phyloP scores from a whole-genome alignment of 2,329 filamentous ascomycete species.

The Colletotrichum somersetense region DNA sequence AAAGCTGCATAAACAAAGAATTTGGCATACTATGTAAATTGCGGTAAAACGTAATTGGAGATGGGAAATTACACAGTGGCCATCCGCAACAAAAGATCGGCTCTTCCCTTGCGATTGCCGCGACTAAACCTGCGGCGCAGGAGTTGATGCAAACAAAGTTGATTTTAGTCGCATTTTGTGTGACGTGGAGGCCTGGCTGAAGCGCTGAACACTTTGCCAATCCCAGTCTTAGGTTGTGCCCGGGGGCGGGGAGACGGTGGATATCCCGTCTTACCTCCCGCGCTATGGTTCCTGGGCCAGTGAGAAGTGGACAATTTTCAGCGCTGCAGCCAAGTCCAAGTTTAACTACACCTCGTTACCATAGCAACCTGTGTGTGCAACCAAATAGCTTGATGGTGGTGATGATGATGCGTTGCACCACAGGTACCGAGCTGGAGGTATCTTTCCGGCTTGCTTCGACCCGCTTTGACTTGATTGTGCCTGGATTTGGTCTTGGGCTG shows the following conservation, averaged over 20 bases:
- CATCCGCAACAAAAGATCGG: background rate
- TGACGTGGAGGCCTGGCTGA: background rate
- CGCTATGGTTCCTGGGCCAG: background rate
- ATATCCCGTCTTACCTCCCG: background rate
- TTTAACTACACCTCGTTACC: background rate
- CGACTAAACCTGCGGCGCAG: background rate
- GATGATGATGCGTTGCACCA: slow-evolving; percentile 6
- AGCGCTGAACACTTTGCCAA: background rate
- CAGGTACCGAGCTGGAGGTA: background rate
- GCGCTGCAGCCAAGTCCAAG: slow-evolving; percentile 1
- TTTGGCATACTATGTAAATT: background rate
- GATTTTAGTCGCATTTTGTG: background rate
- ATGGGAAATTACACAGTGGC: background rate
- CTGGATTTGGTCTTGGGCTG: slow-evolving; percentile 4
- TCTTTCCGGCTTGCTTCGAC: no score
- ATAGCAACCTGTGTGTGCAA: background rate
- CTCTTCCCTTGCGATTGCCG: background rate
- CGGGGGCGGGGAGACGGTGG: background rate
- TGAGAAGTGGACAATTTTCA: background rate
- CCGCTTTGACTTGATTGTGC: background rate
- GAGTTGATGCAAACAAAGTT: background rate
- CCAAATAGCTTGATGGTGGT: slow-evolving; percentile 1
- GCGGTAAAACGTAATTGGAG: background rate
- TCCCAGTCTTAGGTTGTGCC: background rate
- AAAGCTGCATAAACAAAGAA: background rate